Base-by-base conservation (phyloP, 2,329 filamentous ascomycete genomes). In the Emericellopsis atlantica region DNA sequence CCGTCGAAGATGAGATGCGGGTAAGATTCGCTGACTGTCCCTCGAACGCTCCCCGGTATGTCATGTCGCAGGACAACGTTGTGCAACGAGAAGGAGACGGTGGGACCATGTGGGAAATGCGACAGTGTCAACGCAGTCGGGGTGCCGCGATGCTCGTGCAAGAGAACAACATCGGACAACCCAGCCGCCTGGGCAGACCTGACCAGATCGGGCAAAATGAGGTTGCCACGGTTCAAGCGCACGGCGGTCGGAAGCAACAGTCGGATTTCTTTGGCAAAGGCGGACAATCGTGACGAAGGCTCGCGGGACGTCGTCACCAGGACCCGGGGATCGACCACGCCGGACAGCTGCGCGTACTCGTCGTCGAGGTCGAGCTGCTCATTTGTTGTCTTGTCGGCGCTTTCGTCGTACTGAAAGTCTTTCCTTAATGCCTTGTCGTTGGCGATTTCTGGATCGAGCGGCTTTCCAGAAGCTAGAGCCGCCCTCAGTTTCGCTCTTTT, bases 1-100 rank as follows among this genome's bases (percentile, higher is more conserved):
- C 88, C 88, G 54, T 98, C 92, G 52, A 98, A 96, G 46, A 98
- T 85, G 3, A 98, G 69, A 54, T 96, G 90, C 0, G 92, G 92
- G 52, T 95, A 98, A 32, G 79, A 82, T 62, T 98, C 92, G 46
- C 79, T 86, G 37, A 95, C 87, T 2, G 88, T 95, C 37, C 92
- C 92, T 43, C 84, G 76, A 8, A 87, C 77, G 34, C 82, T 78
- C 48, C 92, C 88, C 2, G 92, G 90, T 16, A 98, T 94, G 57
- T 98, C 92, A 45, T 89, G 85, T 36, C 92, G 79, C 39, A 98
- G 69, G 9, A 95, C 82, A 4, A 96, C 90, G 49, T 98, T 96
- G 59, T 94, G 86, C 15, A 95, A 68, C 5, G 81, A 88, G 61
- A 95, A 95, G 9, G 83, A 88, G 7, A 64, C 51, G 4, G 62